Percentiles rank a stretch among this genome's conserved stretches.
Conservation (phyloP, 768 basidiomycete species). For the Kockovaella imperatae region DNA sequence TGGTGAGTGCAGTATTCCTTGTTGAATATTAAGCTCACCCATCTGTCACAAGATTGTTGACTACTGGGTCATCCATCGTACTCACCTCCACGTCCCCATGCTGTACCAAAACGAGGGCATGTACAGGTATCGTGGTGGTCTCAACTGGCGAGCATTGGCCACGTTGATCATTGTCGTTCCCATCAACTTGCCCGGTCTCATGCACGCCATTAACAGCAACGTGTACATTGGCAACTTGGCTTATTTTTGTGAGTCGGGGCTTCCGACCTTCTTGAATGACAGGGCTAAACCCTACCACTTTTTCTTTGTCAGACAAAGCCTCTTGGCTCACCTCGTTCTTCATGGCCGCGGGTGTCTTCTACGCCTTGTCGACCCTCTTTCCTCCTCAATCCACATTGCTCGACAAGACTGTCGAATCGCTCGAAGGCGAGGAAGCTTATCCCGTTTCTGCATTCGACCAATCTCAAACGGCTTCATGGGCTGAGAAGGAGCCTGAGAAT, state of each 20-base stretch:
- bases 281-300: too few relatives aligned
- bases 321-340: conserved; percentile 42
- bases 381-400: conserved; percentile 47
- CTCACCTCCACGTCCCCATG: conserved; percentile 69
- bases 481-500: too few relatives aligned
- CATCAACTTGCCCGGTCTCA: conserved; percentile 68
- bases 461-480: too few relatives aligned
- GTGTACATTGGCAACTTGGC: conserved; percentile 65
- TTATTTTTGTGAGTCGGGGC: conserved; percentile 57
- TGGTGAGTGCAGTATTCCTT: conserved; percentile 48
- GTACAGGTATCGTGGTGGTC: conserved; percentile 68
- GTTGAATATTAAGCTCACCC: background rate
- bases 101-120: conserved; percentile 74
- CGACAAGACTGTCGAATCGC: conserved; percentile 29
- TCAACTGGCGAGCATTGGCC: conserved; percentile 72
- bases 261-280: too few relatives aligned
- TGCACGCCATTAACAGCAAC: conserved; percentile 61
- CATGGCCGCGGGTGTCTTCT: conserved; percentile 45
- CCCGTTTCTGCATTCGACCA: too few relatives aligned
- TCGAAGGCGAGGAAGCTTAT: conserved; percentile 19
- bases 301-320: conserved; percentile 15
- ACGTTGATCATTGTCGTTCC: conserved; percentile 62
- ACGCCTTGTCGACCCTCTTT: conserved; percentile 43
- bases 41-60: conserved; percentile 41
- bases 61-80: conserved; percentile 70